phyloP scores from a whole-genome alignment of 1,284 basidiomycete species.

The Sparassis latifolia region DNA sequence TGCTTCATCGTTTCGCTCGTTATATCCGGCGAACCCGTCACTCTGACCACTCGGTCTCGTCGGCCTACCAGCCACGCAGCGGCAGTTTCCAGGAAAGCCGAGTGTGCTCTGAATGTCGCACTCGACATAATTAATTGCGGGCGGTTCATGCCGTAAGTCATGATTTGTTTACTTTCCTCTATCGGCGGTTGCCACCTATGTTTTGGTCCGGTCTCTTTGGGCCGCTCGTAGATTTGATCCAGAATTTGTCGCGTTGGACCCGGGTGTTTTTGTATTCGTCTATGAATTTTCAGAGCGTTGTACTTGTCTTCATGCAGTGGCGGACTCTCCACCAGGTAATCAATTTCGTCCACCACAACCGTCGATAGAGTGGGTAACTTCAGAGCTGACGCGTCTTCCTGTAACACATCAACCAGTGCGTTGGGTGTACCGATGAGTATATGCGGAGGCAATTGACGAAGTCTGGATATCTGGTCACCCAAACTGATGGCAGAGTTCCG shows the following conservation, averaged over 20 bases:
- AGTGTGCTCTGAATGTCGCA: slow-evolving; percentile 49
- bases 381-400: slow-evolving; percentile 36
- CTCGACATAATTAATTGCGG: slow-evolving; percentile 65
- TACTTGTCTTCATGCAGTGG: slow-evolving; percentile 31
- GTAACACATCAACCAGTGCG: slow-evolving; percentile 51
- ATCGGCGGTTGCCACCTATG: not conserved
- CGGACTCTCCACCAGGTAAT: slow-evolving; percentile 54
- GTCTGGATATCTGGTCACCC: slow-evolving; percentile 27
- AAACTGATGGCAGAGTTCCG: slow-evolving; percentile 35
- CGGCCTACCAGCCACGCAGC: too few relatives aligned
- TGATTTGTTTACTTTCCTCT: not conserved
- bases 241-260: slow-evolving; percentile 52
- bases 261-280: slow-evolving; percentile 44
- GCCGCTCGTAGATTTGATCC: slow-evolving; percentile 40
- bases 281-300: slow-evolving; percentile 30
- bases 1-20: too few relatives aligned
- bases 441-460: slow-evolving; percentile 46
- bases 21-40: too few relatives aligned
- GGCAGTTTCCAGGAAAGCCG: too few relatives aligned
- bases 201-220: not conserved
- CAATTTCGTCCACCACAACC: slow-evolving; percentile 70
- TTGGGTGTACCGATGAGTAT: slow-evolving; percentile 70
- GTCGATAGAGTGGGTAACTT: slow-evolving; percentile 41
- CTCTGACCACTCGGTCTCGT: too few relatives aligned
- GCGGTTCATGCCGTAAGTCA: not conserved